phyloP scores from a whole-genome alignment of 2,329 filamentous ascomycete genomes.

The Xylaria sp. region DNA sequence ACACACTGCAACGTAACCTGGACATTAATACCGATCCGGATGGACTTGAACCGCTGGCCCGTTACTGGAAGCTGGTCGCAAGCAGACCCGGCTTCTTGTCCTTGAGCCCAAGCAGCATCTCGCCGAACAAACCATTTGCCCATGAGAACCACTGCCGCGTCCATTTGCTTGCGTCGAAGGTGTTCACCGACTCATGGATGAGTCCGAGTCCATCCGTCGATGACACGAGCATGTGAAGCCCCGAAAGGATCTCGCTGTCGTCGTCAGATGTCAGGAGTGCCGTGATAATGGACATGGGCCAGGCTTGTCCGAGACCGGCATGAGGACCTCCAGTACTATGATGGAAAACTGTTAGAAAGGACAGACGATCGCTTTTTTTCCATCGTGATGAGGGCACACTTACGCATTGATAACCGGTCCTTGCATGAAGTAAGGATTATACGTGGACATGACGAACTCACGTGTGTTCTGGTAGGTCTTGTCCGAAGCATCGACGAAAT shows the following conservation, averaged over 20 bases:
- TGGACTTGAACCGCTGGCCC: not conserved
- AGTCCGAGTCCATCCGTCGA: slow-evolving; percentile 34
- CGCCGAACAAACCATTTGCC: slow-evolving; percentile 34
- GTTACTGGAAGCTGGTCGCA: slow-evolving; percentile 43
- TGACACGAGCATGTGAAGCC: slow-evolving; percentile 31
- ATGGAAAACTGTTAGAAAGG: slow-evolving; percentile 7
- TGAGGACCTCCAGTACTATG: slow-evolving; percentile 46
- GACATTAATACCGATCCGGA: not conserved
- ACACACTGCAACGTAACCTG: not conserved
- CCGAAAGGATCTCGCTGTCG: slow-evolving; percentile 33
- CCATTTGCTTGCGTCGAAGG: slow-evolving; percentile 35
- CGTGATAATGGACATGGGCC: slow-evolving; percentile 82
- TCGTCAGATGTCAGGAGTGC: slow-evolving; percentile 61
- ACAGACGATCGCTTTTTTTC: not conserved
- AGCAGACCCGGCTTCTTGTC: slow-evolving; percentile 65
- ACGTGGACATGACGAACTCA: slow-evolving; percentile 63
- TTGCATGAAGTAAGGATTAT: slow-evolving; percentile 67
- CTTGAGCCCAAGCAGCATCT: slow-evolving; percentile 46
- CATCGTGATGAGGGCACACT: slow-evolving; percentile 28
- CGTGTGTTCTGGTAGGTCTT: slow-evolving; percentile 68
- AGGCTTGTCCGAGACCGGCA: slow-evolving; percentile 62
- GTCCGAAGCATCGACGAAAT: slow-evolving; percentile 43
- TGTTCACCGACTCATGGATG: slow-evolving; percentile 40
- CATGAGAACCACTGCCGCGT: slow-evolving; percentile 39
- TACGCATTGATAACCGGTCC: slow-evolving; percentile 46